phyloP scores from a whole-genome alignment of 139 green algal genomes.

The Parachlorella kessleri region DNA sequence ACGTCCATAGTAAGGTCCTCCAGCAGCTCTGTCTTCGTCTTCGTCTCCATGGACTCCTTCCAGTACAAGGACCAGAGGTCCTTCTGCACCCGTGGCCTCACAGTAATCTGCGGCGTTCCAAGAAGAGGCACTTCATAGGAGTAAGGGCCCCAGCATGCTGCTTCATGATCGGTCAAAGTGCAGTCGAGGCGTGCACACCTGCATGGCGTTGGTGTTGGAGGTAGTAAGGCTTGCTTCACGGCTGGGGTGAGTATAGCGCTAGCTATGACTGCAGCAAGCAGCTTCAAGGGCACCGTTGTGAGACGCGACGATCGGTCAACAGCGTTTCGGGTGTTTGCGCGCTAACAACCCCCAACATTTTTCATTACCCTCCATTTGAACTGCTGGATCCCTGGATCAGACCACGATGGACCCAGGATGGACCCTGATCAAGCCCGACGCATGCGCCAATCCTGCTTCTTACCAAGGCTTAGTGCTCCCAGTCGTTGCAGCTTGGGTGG shows the following conservation, averaged over 20 bases:
- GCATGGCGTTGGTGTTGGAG: background rate
- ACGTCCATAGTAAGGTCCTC: constrained; percentile 33
- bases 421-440: too few relatives aligned
- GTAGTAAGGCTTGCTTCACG: background rate
- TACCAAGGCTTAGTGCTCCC: too few relatives aligned
- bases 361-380: too few relatives aligned
- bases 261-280: too few relatives aligned
- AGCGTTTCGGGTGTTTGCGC: too few relatives aligned
- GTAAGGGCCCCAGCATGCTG: background rate
- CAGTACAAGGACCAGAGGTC: constrained; percentile 88
- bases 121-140: background rate
- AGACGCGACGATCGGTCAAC: too few relatives aligned
- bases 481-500: too few relatives aligned
- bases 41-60: constrained; percentile 78
- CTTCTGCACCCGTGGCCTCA: constrained; percentile 74
- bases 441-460: too few relatives aligned
- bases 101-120: constrained; percentile 40
- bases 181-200: background rate
- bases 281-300: too few relatives aligned
- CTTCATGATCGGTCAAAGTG: constrained; percentile 41
- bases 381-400: too few relatives aligned
- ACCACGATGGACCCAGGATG: too few relatives aligned
- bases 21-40: constrained; percentile 50
- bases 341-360: too few relatives aligned
- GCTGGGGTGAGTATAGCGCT: background rate